Percentiles rank a stretch among this genome's conserved stretches.
Conservation (phyloP, 805 yeast species). For the Wickerhamiella alocasiicola region DNA sequence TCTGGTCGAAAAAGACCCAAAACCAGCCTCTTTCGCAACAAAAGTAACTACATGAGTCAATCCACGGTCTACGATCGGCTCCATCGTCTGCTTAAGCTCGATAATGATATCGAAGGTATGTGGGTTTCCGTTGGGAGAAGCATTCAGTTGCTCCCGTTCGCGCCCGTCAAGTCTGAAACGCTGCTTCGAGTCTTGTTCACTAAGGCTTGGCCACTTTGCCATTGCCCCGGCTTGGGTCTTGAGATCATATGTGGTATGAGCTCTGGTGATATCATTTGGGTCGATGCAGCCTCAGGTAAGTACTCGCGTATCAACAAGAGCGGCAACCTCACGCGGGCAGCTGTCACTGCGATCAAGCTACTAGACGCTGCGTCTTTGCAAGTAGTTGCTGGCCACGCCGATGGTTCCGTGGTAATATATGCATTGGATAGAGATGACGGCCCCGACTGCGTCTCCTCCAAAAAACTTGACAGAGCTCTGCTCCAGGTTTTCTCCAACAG, state of each 20-base stretch:
- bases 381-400: slow-evolving; percentile 47
- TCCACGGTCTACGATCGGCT: slow-evolving; percentile 28
- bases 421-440: slow-evolving; percentile 40
- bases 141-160: slow-evolving; percentile 27
- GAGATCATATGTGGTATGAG: slow-evolving; percentile 51
- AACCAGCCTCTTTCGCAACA: slow-evolving; percentile 28
- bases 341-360: slow-evolving; percentile 40
- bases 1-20: slow-evolving; percentile 24
- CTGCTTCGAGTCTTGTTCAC: slow-evolving; percentile 29
- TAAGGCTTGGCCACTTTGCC: slow-evolving; percentile 31
- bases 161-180: slow-evolving; percentile 24
- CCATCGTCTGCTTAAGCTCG: slow-evolving; percentile 24
- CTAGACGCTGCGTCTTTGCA: slow-evolving; percentile 31
- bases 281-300: slow-evolving; percentile 39
- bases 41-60: slow-evolving; percentile 29
- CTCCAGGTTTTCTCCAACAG: slow-evolving; percentile 16
- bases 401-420: slow-evolving; percentile 47
- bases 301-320: slow-evolving; percentile 42
- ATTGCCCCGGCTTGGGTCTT: slow-evolving; percentile 27
- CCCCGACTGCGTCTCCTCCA: slow-evolving; percentile 16
- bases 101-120: slow-evolving; percentile 20
- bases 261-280: slow-evolving; percentile 53
- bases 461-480: slow-evolving; percentile 11
- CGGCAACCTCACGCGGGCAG: slow-evolving; percentile 33
- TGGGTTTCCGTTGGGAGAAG: slow-evolving; percentile 28